These are phyloP conservation scores for Biscogniauxia sp. DNA, from an alignment of 2,329 filamentous ascomycete genomes.

Conservation along the genomic window DNA sequence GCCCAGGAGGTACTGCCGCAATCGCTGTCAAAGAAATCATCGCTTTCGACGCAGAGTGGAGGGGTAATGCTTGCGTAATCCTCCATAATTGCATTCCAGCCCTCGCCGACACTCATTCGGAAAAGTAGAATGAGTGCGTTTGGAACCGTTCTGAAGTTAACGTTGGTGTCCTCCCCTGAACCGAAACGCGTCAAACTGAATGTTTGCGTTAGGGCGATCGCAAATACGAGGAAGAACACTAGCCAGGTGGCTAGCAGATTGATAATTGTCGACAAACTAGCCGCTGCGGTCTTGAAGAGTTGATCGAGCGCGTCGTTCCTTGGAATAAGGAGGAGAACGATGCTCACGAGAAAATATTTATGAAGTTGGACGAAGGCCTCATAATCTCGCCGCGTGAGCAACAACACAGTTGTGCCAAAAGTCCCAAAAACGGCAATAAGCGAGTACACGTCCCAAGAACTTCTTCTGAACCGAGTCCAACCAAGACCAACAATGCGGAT, in stretches of 20 bases:
- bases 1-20: constrained; percentile 92
- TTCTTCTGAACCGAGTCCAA: constrained; percentile 87
- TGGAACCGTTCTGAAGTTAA: constrained; percentile 92
- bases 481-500: constrained; percentile 86
- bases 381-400: constrained; percentile 59
- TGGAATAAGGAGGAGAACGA: constrained; percentile 87
- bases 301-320: constrained; percentile 97
- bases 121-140: constrained; percentile 93
- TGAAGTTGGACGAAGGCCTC: constrained; percentile 75
- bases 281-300: constrained; percentile 96
- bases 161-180: constrained; percentile 65
- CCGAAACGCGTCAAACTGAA: constrained; percentile 94
- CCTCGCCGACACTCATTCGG: constrained; percentile 88
- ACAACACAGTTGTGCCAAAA: constrained; percentile 76
- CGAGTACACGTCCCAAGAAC: constrained; percentile 94
- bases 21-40: constrained; percentile 80
- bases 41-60: constrained; percentile 73
- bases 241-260: constrained; percentile 97
- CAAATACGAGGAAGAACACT: constrained; percentile 92
- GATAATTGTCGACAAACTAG: constrained; percentile 83
- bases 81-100: constrained; percentile 97
- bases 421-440: constrained; percentile 76
- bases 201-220: constrained; percentile 92
- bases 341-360: constrained; percentile 89
- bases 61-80: constrained; percentile 80